Percentiles rank a stretch among this genome's conserved stretches.
These are phyloP conservation scores for Pythium phragmiticola DNA, from an alignment of 352 stramenopile species.

Conservation along the genomic window DNA sequence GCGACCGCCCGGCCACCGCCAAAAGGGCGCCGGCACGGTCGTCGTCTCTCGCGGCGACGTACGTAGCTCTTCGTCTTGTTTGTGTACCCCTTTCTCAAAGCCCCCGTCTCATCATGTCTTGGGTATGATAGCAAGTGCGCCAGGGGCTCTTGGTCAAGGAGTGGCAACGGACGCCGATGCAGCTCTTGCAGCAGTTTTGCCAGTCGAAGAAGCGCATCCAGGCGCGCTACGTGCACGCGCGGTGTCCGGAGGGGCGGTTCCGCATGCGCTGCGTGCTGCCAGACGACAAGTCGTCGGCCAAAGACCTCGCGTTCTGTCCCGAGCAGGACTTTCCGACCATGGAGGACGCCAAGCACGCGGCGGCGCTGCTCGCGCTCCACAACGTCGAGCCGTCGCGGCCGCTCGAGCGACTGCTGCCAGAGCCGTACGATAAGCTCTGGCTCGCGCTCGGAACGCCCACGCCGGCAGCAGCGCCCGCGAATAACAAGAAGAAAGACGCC, in stretches of 20 bases:
- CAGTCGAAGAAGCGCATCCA: conserved; percentile 90
- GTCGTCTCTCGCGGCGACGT: conserved; percentile 79
- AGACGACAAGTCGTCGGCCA: conserved; percentile 92
- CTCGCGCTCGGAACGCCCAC: conserved; percentile 37
- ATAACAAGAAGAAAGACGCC: conserved; percentile 6
- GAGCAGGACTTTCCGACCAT: conserved; percentile 74
- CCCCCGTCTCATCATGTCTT: not conserved
- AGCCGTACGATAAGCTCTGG: conserved; percentile 96
- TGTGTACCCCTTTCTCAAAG: not conserved
- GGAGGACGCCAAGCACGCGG: conserved; percentile 92
- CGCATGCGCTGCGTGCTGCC: conserved; percentile 86
- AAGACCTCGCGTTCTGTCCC: conserved; percentile 93
- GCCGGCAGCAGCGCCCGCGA: not conserved
- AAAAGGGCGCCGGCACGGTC: conserved; percentile 88
- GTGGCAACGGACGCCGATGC: conserved; percentile 92
- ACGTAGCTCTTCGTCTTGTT: conserved; percentile 2
- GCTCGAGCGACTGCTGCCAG: conserved; percentile 95
- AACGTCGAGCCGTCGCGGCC: conserved; percentile 92
- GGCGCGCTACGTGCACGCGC: conserved; percentile 61
- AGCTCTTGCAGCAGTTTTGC: conserved; percentile 93
- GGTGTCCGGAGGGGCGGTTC: conserved; percentile 36
- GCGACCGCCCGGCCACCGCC: conserved; percentile 61
- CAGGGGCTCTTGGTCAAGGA: conserved; percentile 92
- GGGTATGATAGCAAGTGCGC: conserved; percentile 36
- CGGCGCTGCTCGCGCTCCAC: conserved; percentile 92